These are phyloP conservation scores for Candida tunisiensis DNA, from an alignment of 1,139 yeast species.

Conservation along the genomic window DNA sequence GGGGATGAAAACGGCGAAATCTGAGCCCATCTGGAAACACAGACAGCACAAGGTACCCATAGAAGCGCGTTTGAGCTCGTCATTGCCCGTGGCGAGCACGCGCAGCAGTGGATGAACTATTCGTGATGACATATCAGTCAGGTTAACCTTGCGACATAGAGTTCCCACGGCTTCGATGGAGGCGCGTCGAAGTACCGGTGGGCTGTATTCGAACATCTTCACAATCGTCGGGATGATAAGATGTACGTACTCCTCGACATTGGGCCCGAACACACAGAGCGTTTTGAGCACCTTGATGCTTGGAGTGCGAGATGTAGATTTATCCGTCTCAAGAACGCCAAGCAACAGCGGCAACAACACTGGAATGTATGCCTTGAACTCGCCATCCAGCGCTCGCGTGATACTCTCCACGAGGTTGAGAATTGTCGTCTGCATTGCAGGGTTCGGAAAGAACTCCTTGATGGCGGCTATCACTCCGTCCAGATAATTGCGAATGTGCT, in stretches of 20 bases:
- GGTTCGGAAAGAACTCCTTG: slow-evolving; percentile 53
- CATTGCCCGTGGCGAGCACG: slow-evolving; percentile 39
- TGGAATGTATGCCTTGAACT: slow-evolving; percentile 72
- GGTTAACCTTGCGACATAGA: slow-evolving; percentile 51
- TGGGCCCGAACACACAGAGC: slow-evolving; percentile 77
- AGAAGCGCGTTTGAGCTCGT: slow-evolving; percentile 46
- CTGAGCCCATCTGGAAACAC: slow-evolving; percentile 66
- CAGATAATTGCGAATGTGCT: slow-evolving; percentile 74
- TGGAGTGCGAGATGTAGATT: slow-evolving; percentile 35
- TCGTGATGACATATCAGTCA: slow-evolving; percentile 82
- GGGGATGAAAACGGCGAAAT: slow-evolving; percentile 78
- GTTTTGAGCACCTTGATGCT: slow-evolving; percentile 69
- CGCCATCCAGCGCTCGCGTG: slow-evolving; percentile 79
- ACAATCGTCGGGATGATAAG: slow-evolving; percentile 75
- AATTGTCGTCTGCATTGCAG: slow-evolving; percentile 61
- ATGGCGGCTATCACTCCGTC: slow-evolving; percentile 63
- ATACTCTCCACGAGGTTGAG: slow-evolving; percentile 70
- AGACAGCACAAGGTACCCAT: slow-evolving; percentile 73
- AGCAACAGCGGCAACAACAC: slow-evolving; percentile 60
- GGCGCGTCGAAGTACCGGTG: slow-evolving; percentile 38
- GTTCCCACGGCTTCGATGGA: slow-evolving; percentile 81
- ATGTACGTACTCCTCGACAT: slow-evolving; percentile 79
- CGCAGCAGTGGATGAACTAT: slow-evolving; percentile 77
- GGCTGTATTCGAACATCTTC: slow-evolving; percentile 58
- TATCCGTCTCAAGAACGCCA: slow-evolving; percentile 66